Base-by-base conservation (phyloP, 2,329 filamentous ascomycete genomes). In the Claviceps sp. region DNA sequence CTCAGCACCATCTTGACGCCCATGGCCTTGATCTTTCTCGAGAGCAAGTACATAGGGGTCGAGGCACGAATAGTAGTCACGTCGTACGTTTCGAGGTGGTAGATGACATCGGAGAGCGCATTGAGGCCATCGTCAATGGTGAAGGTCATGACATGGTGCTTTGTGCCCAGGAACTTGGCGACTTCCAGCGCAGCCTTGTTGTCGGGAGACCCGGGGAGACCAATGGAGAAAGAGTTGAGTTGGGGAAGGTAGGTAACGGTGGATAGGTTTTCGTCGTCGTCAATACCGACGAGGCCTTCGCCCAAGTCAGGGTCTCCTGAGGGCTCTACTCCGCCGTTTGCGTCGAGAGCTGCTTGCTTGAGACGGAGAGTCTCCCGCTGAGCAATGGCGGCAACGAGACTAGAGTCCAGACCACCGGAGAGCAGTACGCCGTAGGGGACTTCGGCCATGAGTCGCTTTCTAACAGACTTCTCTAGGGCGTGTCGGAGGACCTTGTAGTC, bases 1-100 rank as follows among this genome's bases (percentile, higher is more conserved):
- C 86, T 94, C 56, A 98, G 79, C 53, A 98, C 93, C 93, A 98
- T 98, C 81, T 98, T 98, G 65, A 98, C 87, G 57, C 93, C 93
- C 84, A 96, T 91, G 38, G 90, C 93, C 78, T 98, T 98, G 77
- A 98, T 98, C 78, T 98, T 98, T 67, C 94, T 84, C 56, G 88
- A 93, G 47, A 98, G 79, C 57, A 98, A 76, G 74, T 96, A 98
- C 93, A 98, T 98, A 59, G 93, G 93, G 11, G 93, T 98, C 11
- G 91, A 97, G 52, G 93, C 93, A 65, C 93, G 89, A 66, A 98
- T 97, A 3, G 93, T 98, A 50, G 93, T 98, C 26, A 98, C 93
- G 67, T 98, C 93, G 72, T 93, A 98, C 14, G 88, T 88, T 75
- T 98, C 93, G 55, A 98, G 82, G 72, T 98, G 93, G 74, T 86